Evolutionary conservation across 1,284 basidiomycete species (phyloP).

Genomic region (Sanghuangporus baumii): DNA sequence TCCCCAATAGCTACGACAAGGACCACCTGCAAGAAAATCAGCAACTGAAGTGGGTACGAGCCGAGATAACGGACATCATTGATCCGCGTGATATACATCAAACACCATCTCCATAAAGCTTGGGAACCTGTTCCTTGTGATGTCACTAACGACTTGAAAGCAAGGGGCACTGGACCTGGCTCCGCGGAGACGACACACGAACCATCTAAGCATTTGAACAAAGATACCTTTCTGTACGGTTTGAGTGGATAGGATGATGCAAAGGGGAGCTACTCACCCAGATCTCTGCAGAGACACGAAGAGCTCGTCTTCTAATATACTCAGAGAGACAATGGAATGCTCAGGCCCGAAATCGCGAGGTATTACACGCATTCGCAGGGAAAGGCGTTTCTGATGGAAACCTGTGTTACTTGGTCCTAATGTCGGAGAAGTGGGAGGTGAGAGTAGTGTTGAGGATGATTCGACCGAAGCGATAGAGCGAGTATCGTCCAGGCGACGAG

Average conservation of each 20-base stretch:
- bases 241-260: background rate
- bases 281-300: conserved; percentile 48
- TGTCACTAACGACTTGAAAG: background rate
- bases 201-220: conserved; percentile 24
- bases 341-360: conserved; percentile 37
- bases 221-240: conserved; percentile 13
- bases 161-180: conserved; percentile 1
- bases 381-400: conserved; percentile 25
- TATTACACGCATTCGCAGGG: conserved; percentile 45
- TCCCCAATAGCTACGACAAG: conserved; percentile 13
- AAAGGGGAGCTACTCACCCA: conserved; percentile 38
- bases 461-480: conserved; percentile 10
- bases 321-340: conserved; percentile 39
- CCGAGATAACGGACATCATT: conserved; percentile 37
- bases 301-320: conserved; percentile 36
- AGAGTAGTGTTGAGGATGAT: conserved; percentile 23
- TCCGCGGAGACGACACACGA: conserved; percentile 19
- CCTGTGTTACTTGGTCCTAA: conserved; percentile 13
- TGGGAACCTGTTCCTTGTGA: conserved; percentile 14
- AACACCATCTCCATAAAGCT: conserved; percentile 45
- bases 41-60: background rate
- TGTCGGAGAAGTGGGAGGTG: conserved; percentile 28
- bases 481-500: conserved; percentile 10
- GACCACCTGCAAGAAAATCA: background rate
- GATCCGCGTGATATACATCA: conserved; percentile 33